Evolutionary conservation across 2,329 filamentous ascomycete genomes (phyloP), one percentile per base, ranked within the genome.

Genomic region (Aspergillus tubingensis): DNA sequence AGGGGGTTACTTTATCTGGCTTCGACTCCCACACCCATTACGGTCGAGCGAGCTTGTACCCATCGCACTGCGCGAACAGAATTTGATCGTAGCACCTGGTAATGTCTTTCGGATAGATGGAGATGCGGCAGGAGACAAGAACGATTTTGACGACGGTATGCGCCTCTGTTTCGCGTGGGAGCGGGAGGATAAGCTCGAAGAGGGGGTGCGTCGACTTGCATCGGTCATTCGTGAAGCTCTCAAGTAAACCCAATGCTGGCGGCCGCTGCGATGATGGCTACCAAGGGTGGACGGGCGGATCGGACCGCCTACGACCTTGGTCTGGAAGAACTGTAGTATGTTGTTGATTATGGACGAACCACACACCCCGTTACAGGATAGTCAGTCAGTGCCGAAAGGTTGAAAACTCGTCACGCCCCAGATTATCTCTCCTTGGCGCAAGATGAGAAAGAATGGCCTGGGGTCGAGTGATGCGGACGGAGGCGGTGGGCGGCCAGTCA

Each of bases 1-100:
- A 30, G 92, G 92, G 0, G 92, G 92, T 0, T 96, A 94, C 73
- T 96, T 96, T 73, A 80, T 96, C 51, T 96, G 92, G 92, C 75
- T 96, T 25, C 82, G 81, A 1, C 74, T 96, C 4, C 87, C 88
- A 0, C 63, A 73, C 63, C 58, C 71, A 48, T 77, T 89, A 57
- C 79, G 82, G 8, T 86, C 83, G 38, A 77, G 77, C 32, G 80
- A 82, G 7, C 79, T 92, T 32, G 85, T 85, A 6, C 76, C 81
- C 66, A 79, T 80, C 41, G 88, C 88, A 15, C 78, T 83, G 69
- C 76, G 80, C 21, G 84, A 88, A 57, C 88, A 90, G 73, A 86
- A 87, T 50, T 74, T 96, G 58, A 81, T 87, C 25, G 80, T 95
- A 21, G 90, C 88, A 23, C 80, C 84, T 21, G 92, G 91, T 3